Conservation (phyloP, 1,284 basidiomycete genomes). For the Laetiporus sulphureus region DNA sequence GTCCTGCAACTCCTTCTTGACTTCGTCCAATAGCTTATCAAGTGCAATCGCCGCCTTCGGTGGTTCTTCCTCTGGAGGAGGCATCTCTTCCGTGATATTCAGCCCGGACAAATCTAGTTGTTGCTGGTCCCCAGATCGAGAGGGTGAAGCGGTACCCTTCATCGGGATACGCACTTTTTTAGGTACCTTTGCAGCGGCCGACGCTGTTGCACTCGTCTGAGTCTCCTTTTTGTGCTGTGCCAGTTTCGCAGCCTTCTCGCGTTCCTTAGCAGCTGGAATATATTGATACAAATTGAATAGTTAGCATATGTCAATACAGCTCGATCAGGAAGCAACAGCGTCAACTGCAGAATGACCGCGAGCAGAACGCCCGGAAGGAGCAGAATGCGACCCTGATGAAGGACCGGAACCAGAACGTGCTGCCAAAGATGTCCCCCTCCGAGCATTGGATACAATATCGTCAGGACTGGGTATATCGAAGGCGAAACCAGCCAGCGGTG, state of each 20-base stretch:
- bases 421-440: slow-evolving; percentile 63
- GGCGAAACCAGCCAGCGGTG: slow-evolving; percentile 41
- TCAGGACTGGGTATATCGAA: slow-evolving; percentile 87
- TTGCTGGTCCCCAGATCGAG: slow-evolving; percentile 41
- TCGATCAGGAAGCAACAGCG: no score
- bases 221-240: slow-evolving; percentile 38
- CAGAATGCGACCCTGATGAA: slow-evolving; percentile 17
- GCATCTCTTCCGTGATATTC: slow-evolving; percentile 52
- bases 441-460: slow-evolving; percentile 74
- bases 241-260: slow-evolving; percentile 62
- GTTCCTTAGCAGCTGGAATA: slow-evolving; percentile 67
- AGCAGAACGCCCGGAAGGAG: slow-evolving; percentile 12
- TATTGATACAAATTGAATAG: slow-evolving; percentile 28
- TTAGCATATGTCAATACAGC: slow-evolving; percentile 35
- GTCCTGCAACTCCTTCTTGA: slow-evolving; percentile 47
- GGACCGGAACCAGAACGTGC: slow-evolving; percentile 28
- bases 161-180: slow-evolving; percentile 36
- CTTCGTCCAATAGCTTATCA: slow-evolving; percentile 86
- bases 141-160: slow-evolving; percentile 11
- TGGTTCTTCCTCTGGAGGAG: slow-evolving; percentile 40
- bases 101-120: slow-evolving; percentile 70
- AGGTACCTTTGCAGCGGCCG: slow-evolving; percentile 29
- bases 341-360: slow-evolving; percentile 33
- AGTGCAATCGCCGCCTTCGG: slow-evolving; percentile 69
- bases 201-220: slow-evolving; percentile 19